phyloP scores from a whole-genome alignment of 306 rosid genomes.

The Lupinus albus region DNA sequence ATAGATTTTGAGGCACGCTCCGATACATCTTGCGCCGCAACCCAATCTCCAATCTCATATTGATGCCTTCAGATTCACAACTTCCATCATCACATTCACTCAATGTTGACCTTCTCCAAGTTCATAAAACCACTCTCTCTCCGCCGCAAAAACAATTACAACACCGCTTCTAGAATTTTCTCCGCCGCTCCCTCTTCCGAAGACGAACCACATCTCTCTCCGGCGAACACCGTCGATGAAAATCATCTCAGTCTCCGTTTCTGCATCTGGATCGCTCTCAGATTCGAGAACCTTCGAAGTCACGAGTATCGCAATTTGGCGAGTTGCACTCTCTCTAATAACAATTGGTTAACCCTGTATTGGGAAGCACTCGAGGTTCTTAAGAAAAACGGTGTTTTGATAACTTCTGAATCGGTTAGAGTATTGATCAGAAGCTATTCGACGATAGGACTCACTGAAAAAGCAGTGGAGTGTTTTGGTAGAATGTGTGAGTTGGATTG shows the following conservation, averaged over 20 bases:
- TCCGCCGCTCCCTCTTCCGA: no score
- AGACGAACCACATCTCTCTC: no score
- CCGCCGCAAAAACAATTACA: no score
- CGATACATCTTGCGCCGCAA: no score
- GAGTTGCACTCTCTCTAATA: slow-evolving; percentile 38
- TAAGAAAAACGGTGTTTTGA: slow-evolving; percentile 44
- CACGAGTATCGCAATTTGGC: slow-evolving; percentile 34
- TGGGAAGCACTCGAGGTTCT: slow-evolving; percentile 59
- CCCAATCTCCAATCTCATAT: no score
- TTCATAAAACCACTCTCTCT: no score
- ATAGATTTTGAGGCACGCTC: no score
- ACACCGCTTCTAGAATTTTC: no score
- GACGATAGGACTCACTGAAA: slow-evolving; percentile 44
- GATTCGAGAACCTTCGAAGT: slow-evolving; percentile 32
- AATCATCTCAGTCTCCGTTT: slow-evolving; percentile 48
- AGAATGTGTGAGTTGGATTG: slow-evolving; percentile 57
- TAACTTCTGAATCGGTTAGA: slow-evolving; percentile 50
- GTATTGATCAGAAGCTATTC: slow-evolving; percentile 52
- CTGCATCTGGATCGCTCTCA: slow-evolving; percentile 67
- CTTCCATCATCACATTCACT: no score
- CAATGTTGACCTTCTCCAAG: no score
- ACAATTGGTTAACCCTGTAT: slow-evolving; percentile 52
- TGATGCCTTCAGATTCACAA: no score
- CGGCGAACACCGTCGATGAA: slow-evolving; percentile 20
- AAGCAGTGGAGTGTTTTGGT: slow-evolving; percentile 60